phyloP scores from a whole-genome alignment of 1,284 basidiomycete genomes.

The Moesziomyces parantarcticus region DNA sequence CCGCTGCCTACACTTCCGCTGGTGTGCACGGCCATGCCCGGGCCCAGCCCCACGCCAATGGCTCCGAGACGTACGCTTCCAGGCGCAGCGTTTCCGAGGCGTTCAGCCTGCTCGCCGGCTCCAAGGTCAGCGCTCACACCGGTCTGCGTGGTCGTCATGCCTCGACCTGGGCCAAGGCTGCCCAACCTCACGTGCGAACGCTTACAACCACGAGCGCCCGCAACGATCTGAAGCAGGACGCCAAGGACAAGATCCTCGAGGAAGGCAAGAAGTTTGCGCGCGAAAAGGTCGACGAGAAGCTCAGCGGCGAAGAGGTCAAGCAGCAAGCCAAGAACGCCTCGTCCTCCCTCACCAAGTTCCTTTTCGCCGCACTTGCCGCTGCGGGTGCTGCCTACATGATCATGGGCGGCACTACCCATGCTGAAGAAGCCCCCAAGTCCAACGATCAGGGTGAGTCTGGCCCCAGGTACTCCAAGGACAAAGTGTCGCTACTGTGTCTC shows the following conservation, averaged over 20 bases:
- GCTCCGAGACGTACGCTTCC: constrained; percentile 8
- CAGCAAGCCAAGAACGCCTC: constrained; percentile 26
- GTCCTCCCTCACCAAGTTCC: constrained; percentile 23
- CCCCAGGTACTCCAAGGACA: constrained; percentile 31
- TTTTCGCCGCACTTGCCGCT: constrained; percentile 26
- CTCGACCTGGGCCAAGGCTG: constrained; percentile 19
- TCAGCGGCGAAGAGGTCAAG: constrained; percentile 13
- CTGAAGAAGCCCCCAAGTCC: constrained; percentile 21
- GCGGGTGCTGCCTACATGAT: constrained; percentile 28
- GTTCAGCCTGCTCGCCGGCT: constrained; percentile 34
- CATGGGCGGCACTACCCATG: constrained; percentile 19
- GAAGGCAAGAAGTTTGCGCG: constrained; percentile 36
- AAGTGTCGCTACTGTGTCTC: constrained; percentile 39
- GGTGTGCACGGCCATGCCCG: background rate
- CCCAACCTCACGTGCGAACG: background rate
- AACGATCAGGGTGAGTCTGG: background rate
- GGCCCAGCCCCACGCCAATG: background rate
- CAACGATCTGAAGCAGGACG: constrained; percentile 24
- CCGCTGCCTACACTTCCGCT: background rate
- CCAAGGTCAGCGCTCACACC: constrained; percentile 23
- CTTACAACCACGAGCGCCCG: constrained; percentile 13
- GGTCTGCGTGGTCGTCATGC: constrained; percentile 22
- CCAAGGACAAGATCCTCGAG: constrained; percentile 18
- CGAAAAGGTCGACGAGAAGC: constrained; percentile 14
- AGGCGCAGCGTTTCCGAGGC: constrained; percentile 29